Conservation (phyloP, 164 flowering plant genomes). For the Liriodendron chinense region DNA sequence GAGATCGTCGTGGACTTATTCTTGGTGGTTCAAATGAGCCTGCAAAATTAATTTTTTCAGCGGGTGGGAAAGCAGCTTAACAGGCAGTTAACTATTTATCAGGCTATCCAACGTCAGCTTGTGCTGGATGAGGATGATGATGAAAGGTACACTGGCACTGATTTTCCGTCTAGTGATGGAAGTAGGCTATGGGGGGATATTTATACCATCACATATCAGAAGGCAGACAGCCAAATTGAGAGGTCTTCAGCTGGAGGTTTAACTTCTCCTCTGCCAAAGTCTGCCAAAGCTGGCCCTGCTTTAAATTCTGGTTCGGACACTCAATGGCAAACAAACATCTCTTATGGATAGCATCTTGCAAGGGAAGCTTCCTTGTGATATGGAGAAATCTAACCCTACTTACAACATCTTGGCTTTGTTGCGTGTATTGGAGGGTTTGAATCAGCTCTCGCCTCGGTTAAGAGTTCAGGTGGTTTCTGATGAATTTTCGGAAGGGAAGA, state of each 20-base stretch:
- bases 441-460: constrained; percentile 86
- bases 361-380: constrained; percentile 91
- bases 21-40: constrained; percentile 63
- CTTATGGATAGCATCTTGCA: constrained; percentile 88
- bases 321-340: constrained; percentile 46
- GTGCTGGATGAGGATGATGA: constrained; percentile 87
- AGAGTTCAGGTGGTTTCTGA: constrained; percentile 63
- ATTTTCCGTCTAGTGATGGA: constrained; percentile 76
- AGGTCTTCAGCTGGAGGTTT: constrained; percentile 43
- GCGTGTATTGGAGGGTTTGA: constrained; percentile 86
- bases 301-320: constrained; percentile 47
- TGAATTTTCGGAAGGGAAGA: constrained; percentile 66
- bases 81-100: constrained; percentile 83
- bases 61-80: constrained; percentile 86
- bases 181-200: constrained; percentile 83
- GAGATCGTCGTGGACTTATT: constrained; percentile 80
- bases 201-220: constrained; percentile 85
- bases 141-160: constrained; percentile 63
- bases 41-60: constrained; percentile 70
- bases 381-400: constrained; percentile 86
- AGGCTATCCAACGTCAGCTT: constrained; percentile 91
- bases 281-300: constrained; percentile 49
- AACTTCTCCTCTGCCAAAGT: constrained; percentile 39
- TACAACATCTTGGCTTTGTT: constrained; percentile 75
- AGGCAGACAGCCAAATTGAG: constrained; percentile 66